Percentiles rank a stretch among this genome's conserved stretches.
Evolutionary conservation across 208 protist genomes (phyloP).

Genomic region (Wallacemonas collosoma): DNA sequence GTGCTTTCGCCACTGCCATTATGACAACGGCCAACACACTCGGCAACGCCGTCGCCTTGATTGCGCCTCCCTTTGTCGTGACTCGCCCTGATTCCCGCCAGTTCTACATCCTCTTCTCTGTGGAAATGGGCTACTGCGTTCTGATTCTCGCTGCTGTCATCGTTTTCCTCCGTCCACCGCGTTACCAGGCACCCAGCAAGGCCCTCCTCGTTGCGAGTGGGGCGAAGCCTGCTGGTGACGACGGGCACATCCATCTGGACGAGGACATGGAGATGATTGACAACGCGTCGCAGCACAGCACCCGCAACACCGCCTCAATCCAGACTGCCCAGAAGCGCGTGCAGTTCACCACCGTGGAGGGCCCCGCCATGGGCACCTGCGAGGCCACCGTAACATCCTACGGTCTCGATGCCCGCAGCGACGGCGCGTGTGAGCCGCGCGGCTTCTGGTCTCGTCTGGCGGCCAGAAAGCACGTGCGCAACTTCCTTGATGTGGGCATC

Average conservation of each 20-base stretch:
- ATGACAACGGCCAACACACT: slow-evolving; percentile 67
- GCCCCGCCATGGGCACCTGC: not conserved
- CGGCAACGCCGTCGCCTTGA: slow-evolving; percentile 65
- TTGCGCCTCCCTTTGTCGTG: slow-evolving; percentile 63
- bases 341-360: not conserved
- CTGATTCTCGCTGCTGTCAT: slow-evolving; percentile 39
- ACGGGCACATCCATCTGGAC: slow-evolving; percentile 7
- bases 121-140: slow-evolving; percentile 51
- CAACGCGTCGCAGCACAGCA: not conserved
- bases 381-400: not conserved
- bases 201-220: slow-evolving; percentile 16
- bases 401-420: slow-evolving; percentile 7
- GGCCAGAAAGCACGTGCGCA: slow-evolving; percentile 31
- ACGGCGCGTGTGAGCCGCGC: slow-evolving; percentile 18
- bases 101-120: slow-evolving; percentile 58
- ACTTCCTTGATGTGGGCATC: slow-evolving; percentile 39
- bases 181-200: slow-evolving; percentile 34
- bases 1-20: slow-evolving; percentile 69
- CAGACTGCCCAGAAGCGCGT: not conserved
- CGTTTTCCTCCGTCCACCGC: slow-evolving; percentile 49
- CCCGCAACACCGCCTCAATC: not conserved
- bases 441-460: slow-evolving; percentile 22
- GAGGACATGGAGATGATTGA: slow-evolving; percentile 17
- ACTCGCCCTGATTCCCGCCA: slow-evolving; percentile 23
- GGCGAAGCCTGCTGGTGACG: slow-evolving; percentile 3